Evolutionary conservation across 306 rosid genomes (phyloP), one percentile per base, ranked within the genome.

Genomic region (Boehmeria nivea): DNA sequence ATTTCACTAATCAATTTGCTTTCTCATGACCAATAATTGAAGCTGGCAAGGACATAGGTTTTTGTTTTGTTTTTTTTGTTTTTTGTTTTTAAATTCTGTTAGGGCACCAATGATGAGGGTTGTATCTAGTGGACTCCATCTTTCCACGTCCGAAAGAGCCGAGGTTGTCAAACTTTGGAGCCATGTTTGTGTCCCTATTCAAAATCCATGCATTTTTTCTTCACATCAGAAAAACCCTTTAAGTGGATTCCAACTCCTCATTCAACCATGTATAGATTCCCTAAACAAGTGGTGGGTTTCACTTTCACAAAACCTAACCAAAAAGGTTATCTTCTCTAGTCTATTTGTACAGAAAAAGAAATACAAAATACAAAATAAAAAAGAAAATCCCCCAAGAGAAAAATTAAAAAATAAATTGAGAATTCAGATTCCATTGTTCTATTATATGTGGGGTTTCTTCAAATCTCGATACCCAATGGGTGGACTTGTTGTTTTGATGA

Each of bases 181-280:
- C 67, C 76, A 70, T 71, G 70, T 71, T 76, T 12, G 67, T 81
- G 87, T 77, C 76, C 61, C 76, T 58, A 67, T 66, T 77, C 62
- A 43, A 60, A 36, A 22, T 45, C 38, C 62, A 10, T 68, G 56
- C 39, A 18, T 52, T 42, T 53, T 33, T 51, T 25, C 78, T 70
- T 68, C 84, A 60, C 78, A 71, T 76, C 79, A 81, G 76, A 71
- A 63, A 57, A 58, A 74, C 43, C 81, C 68, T 86, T 76, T 59
- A 33, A 84, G 98, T 87, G 98, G 98, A 84, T 82, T 87, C 96
- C 96, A 91, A 82, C 98, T 84, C 95, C 78, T 84, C 89, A 40
- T 84, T 78, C 98, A 91, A 84, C 90, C 85, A 79, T 25, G 6
- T 34, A 31, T 60, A 66, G 78, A 77, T 73, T 81, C 85, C 78